Evolutionary conservation across 192 early-diverging fungal genomes (phyloP).

Genomic region (Backusella morwellensis): DNA sequence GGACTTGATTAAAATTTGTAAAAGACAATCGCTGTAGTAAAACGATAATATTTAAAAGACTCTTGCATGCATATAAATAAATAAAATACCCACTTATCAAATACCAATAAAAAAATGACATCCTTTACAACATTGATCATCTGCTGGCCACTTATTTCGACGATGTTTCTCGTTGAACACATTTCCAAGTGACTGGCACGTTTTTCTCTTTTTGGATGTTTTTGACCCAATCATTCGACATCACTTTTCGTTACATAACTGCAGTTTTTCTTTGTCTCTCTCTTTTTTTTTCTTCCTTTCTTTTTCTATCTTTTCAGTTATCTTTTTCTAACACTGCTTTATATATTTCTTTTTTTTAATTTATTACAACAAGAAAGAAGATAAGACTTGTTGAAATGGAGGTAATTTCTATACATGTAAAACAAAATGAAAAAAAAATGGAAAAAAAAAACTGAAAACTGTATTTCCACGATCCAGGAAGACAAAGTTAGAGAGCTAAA

Average conservation of each 20-base stretch:
- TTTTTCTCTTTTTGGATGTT: neutral
- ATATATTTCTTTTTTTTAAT: too few species aligned
- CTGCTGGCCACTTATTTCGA: too few species aligned
- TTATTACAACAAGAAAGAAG: too few species aligned
- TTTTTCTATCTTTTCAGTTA: too few species aligned
- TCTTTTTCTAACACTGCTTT: too few species aligned
- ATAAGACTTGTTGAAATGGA: too few species aligned
- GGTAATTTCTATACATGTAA: neutral
- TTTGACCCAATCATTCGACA: neutral
- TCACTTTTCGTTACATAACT: neutral
- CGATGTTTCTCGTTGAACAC: neutral
- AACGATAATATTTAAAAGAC: too few species aligned
- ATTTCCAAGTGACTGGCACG: neutral
- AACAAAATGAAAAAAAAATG: neutral
- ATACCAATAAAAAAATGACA: neutral
- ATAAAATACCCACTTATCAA: neutral
- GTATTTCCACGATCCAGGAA: neutral
- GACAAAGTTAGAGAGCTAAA: constrained; percentile 38
- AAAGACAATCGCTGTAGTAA: too few species aligned
- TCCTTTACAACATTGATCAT: neutral
- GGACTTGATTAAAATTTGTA: too few species aligned
- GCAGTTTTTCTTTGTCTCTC: neutral
- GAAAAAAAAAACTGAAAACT: neutral
- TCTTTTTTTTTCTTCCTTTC: neutral
- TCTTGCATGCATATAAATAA: too few species aligned